These are phyloP conservation scores for Salix koriyanagi DNA, from an alignment of 345 rosid species.

Conservation along the genomic window DNA sequence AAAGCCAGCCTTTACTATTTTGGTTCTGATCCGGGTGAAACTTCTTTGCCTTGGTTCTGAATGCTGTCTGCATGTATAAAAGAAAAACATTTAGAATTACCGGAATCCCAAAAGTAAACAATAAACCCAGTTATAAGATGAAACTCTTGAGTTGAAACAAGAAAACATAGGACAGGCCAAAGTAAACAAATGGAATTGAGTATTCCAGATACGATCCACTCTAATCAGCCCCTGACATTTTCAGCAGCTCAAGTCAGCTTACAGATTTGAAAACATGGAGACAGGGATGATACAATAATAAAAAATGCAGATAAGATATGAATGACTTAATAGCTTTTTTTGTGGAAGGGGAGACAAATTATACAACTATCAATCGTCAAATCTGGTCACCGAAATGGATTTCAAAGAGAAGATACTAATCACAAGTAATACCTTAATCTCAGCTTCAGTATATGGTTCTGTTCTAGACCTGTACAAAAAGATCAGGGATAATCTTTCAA, in stretches of 20 bases:
- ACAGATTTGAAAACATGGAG: no score
- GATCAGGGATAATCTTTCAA: background rate
- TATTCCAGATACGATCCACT: no score
- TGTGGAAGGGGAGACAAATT: no score
- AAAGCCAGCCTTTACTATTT: constrained; percentile 62
- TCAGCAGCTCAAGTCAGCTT: no score
- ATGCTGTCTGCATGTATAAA: constrained; percentile 61
- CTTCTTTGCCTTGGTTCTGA: constrained; percentile 77
- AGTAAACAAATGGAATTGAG: no score
- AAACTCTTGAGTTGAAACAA: background rate
- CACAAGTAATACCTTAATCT: constrained; percentile 65
- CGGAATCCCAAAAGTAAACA: background rate
- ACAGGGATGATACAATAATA: no score
- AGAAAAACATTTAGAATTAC: background rate
- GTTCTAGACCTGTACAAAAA: constrained; percentile 50
- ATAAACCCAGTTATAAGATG: background rate
- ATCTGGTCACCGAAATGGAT: background rate
- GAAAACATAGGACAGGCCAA: no score
- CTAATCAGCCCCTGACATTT: no score
- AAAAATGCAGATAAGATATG: background rate
- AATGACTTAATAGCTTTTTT: background rate
- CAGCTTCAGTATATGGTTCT: constrained; percentile 79
- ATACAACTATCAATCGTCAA: background rate
- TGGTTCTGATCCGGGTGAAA: constrained; percentile 98
- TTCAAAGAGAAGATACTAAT: background rate